Evolutionary conservation across 2,329 filamentous ascomycete species (phyloP).

Genomic region (Didymella glomerata): DNA sequence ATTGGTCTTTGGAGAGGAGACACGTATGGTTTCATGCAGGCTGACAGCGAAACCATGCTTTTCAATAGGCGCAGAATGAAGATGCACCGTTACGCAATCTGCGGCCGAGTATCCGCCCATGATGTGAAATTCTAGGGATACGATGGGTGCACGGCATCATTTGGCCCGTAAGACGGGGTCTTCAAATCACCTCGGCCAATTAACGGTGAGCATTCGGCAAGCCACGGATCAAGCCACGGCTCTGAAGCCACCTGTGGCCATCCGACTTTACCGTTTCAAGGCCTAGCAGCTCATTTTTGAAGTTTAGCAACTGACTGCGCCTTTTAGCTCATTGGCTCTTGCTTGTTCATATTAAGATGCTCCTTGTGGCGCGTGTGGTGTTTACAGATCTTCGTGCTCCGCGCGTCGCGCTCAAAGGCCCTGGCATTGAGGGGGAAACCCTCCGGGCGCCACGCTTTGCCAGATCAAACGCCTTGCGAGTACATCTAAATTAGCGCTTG

Average conservation of each 20-base stretch:
- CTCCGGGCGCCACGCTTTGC: background rate
- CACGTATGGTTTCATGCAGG: slow-evolving; percentile 17
- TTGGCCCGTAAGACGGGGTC: slow-evolving; percentile 13
- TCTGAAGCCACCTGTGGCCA: slow-evolving; percentile 2
- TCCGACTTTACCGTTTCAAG: slow-evolving; percentile 2
- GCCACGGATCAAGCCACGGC: slow-evolving; percentile 5
- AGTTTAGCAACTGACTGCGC: slow-evolving; percentile 9
- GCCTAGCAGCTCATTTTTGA: background rate
- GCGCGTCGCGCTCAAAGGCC: slow-evolving; percentile 7
- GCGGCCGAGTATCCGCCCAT: slow-evolving; percentile 19
- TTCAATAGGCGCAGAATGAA: slow-evolving; percentile 13
- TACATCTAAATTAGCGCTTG: background rate
- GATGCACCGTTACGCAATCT: slow-evolving; percentile 21
- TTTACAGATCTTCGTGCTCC: slow-evolving; percentile 7
- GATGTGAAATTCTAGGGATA: slow-evolving; percentile 12
- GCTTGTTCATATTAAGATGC: background rate
- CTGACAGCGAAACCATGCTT: slow-evolving; percentile 15
- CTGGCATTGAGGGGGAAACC: background rate
- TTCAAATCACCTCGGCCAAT: slow-evolving; percentile 14
- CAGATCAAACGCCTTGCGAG: background rate
- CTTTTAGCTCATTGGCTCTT: slow-evolving; percentile 12
- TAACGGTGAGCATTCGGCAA: slow-evolving; percentile 13
- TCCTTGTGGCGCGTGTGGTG: background rate
- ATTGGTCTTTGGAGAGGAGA: slow-evolving; percentile 11
- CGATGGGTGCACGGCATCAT: slow-evolving; percentile 22